phyloP scores from a whole-genome alignment of 2,329 filamentous ascomycete genomes.

The Zymoseptoria tritici region DNA sequence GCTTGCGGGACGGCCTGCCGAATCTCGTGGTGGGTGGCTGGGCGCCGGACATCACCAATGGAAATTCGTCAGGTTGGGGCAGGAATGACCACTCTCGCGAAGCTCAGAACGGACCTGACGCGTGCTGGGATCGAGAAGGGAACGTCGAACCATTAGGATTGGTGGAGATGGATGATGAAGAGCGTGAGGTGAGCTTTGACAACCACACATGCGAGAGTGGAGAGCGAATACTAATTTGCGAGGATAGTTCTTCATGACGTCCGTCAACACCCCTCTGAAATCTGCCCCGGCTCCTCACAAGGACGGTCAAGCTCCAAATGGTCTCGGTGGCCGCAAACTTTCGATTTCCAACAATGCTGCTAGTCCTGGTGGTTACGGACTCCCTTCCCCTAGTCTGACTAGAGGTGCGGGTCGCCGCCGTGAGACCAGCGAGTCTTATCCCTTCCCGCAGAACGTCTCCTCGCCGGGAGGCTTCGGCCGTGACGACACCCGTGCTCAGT shows the following conservation, averaged over 20 bases:
- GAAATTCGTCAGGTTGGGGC: slow-evolving; percentile 57
- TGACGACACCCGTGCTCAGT: slow-evolving; percentile 55
- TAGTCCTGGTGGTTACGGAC: slow-evolving; percentile 55
- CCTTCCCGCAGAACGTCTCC: slow-evolving; percentile 42
- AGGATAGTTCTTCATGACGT: slow-evolving; percentile 66
- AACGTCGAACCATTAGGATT: slow-evolving; percentile 64
- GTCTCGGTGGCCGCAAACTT: slow-evolving; percentile 64
- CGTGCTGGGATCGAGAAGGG: slow-evolving; percentile 79
- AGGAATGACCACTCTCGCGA: slow-evolving; percentile 67
- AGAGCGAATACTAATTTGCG: background rate
- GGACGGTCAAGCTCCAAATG: slow-evolving; percentile 49
- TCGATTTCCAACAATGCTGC: slow-evolving; percentile 66
- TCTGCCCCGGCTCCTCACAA: slow-evolving; percentile 67
- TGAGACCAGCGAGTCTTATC: slow-evolving; percentile 69
- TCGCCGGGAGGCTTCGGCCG: slow-evolving; percentile 55
- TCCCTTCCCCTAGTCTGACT: slow-evolving; percentile 65
- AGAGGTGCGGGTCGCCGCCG: slow-evolving; percentile 68
- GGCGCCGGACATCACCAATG: slow-evolving; percentile 68
- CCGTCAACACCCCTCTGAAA: slow-evolving; percentile 79
- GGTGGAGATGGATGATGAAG: slow-evolving; percentile 61
- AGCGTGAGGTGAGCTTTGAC: slow-evolving; percentile 49
- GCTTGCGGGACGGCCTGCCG: slow-evolving; percentile 57
- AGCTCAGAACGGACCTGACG: slow-evolving; percentile 70
- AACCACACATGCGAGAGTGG: background rate
- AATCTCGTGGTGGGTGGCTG: slow-evolving; percentile 67